Percentiles rank a stretch among this genome's conserved stretches.
These are phyloP conservation scores for Cladophialophora exuberans DNA, from an alignment of 2,329 filamentous ascomycete genomes.

Conservation along the genomic window DNA sequence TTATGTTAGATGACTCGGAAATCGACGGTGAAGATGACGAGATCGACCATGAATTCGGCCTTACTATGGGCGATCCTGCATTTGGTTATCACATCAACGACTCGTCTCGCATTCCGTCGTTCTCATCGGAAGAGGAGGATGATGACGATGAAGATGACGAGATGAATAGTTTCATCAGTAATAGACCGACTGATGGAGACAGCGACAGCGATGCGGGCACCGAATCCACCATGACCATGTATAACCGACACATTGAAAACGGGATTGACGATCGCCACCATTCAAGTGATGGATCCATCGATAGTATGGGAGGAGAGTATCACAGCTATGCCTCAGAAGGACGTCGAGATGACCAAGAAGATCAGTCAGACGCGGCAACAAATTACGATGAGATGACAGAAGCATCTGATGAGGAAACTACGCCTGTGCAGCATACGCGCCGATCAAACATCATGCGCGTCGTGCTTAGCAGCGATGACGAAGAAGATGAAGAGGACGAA, in stretches of 20 bases:
- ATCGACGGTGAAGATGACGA: conserved; percentile 25
- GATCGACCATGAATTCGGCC: conserved; percentile 20
- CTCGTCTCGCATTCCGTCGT: neutral
- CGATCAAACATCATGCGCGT: conserved; percentile 7
- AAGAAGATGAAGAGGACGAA: conserved; percentile 23
- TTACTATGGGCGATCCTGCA: conserved; percentile 7
- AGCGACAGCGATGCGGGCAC: conserved; percentile 24
- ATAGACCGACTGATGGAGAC: too few species aligned
- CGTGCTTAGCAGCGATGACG: conserved; percentile 29
- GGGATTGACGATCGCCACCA: neutral
- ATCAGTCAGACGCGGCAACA: conserved; percentile 8
- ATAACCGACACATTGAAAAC: neutral
- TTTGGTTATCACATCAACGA: conserved; percentile 6
- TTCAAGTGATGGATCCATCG: neutral
- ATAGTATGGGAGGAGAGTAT: too few species aligned
- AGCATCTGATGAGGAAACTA: conserved; percentile 11
- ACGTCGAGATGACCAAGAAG: neutral
- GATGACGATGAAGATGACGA: conserved; percentile 25
- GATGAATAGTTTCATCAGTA: conserved; percentile 31
- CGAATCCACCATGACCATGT: conserved; percentile 18
- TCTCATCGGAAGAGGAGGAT: conserved; percentile 3
- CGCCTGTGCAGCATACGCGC: neutral
- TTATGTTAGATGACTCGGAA: conserved; percentile 16
- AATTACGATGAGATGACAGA: conserved; percentile 25
- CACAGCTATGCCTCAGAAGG: neutral